Evolutionary conservation across 257 asterid genomes (phyloP), one percentile per base, ranked within the genome.

Genomic region (Phtheirospermum japonicum): DNA sequence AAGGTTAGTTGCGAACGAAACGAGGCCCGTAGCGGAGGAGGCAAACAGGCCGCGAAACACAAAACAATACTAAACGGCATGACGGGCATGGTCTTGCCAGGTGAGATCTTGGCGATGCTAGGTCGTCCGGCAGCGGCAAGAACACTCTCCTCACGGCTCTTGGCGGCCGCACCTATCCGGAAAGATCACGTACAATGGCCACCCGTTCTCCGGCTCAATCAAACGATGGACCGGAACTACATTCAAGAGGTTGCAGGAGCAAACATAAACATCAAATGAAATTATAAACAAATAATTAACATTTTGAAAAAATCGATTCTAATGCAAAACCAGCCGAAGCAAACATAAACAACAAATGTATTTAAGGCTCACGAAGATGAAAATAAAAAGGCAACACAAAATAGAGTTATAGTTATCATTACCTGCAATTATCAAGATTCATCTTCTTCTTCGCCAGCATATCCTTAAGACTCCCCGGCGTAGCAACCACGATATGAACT

Each of bases 61-160:
- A 93, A 85, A 75, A 83, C 87, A 5, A 89, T 93, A 62, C 88
- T 93, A 17, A 93, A 89, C 37, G 97, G 97, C 19, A 74, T 89
- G 42, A 82, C 96, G n/a, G 97, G 99, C 10, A 76, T 73, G 76
- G 97, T 89, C 0, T 80, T 77, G 40, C 99, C 96, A 0, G 96
- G 99, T 26, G 99, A 93, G 76, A 83, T 93, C 55, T 76, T 89
- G 17, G 96, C 97, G 9, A 89, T 93, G 99, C 81, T 93, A 0
- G 99, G 99, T 5, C 99, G 54, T 89, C 97, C 4, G 97, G 96
- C 34, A 89, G 97, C 61, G 99, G 99, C 4, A 93, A 93, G 66
- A 93, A 96, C 12, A 93, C 96, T 69, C 97, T 93, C 57, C 77
- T 93, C 7, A 89, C 95, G 1, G 95, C 96, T 72, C 86, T 93